phyloP scores from a whole-genome alignment of 768 basidiomycete genomes.

The Ephemerocybe angulata region DNA sequence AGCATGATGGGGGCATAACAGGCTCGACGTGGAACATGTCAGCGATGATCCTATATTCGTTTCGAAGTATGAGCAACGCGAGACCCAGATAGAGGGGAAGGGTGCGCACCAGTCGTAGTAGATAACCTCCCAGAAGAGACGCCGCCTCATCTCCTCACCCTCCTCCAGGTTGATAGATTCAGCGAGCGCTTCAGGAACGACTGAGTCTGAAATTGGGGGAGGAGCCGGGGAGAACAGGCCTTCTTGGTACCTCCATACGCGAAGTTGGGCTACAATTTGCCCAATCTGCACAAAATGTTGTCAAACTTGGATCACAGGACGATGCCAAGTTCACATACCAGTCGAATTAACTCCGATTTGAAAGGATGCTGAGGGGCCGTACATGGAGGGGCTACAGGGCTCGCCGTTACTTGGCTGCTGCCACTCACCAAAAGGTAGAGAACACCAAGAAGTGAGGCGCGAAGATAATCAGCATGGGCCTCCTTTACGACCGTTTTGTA shows the following conservation, averaged over 20 bases:
- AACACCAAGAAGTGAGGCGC: constrained; percentile 57
- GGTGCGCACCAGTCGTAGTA: constrained; percentile 73
- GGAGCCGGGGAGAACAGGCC: not conserved
- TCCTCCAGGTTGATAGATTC: not conserved
- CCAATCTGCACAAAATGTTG: constrained; percentile 42
- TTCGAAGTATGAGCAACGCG: constrained; percentile 4
- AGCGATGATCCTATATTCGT: constrained; percentile 54
- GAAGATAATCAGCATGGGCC: constrained; percentile 48
- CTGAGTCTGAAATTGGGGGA: not conserved
- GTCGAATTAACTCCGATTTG: not conserved
- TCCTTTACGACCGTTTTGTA: constrained; percentile 19
- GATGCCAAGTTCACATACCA: not conserved
- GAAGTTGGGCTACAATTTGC: constrained; percentile 53
- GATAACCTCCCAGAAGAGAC: constrained; percentile 77
- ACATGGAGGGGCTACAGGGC: too few species aligned
- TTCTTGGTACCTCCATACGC: not conserved
- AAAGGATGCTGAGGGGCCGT: not conserved
- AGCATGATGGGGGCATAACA: constrained; percentile 51
- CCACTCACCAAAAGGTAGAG: constrained; percentile 24
- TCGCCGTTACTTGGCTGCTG: not conserved
- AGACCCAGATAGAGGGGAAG: constrained; percentile 5
- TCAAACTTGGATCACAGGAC: not conserved
- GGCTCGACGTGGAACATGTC: constrained; percentile 65
- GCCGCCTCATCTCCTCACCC: constrained; percentile 27
- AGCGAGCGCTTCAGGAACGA: not conserved